These are phyloP conservation scores for Rutstroemia sydowiana DNA, from an alignment of 2,329 filamentous ascomycete genomes.

Conservation along the genomic window DNA sequence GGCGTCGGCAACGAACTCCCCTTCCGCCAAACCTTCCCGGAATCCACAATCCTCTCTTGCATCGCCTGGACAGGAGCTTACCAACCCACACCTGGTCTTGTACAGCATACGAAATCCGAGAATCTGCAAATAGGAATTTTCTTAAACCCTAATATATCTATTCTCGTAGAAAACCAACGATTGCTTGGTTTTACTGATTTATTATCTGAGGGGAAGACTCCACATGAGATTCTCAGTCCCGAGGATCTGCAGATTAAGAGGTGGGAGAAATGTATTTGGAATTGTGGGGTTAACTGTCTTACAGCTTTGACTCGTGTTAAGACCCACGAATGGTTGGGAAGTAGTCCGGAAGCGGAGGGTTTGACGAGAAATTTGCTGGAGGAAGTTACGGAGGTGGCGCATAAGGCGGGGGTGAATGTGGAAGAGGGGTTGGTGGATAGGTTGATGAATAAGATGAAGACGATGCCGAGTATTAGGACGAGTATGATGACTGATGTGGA, in stretches of 20 bases:
- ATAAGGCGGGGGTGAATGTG: constrained; percentile 42
- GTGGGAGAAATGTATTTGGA: constrained; percentile 54
- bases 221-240: constrained; percentile 35
- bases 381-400: constrained; percentile 49
- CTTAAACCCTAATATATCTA: constrained; percentile 31
- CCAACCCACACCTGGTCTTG: constrained; percentile 40
- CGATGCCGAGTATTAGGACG: constrained; percentile 37
- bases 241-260: constrained; percentile 47
- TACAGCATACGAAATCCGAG: constrained; percentile 44
- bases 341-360: constrained; percentile 39
- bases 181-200: constrained; percentile 37
- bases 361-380: constrained; percentile 42
- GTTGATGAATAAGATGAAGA: constrained; percentile 40
- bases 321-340: constrained; percentile 44
- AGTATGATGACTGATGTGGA: constrained; percentile 55
- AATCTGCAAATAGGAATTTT: constrained; percentile 48
- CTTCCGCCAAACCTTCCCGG: constrained; percentile 41
- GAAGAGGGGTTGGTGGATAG: constrained; percentile 40
- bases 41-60: constrained; percentile 45
- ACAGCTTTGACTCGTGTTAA: constrained; percentile 47
- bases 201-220: constrained; percentile 35
- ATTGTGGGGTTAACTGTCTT: constrained; percentile 53
- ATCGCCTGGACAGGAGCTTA: constrained; percentile 49
- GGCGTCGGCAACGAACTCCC: constrained; percentile 52
- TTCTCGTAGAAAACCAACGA: constrained; percentile 29